A percentile compares a stretch with the other conserved stretches of the same genome.
Conservation (phyloP, 176 grass and related monocot genomes). For the Canna indica region DNA sequence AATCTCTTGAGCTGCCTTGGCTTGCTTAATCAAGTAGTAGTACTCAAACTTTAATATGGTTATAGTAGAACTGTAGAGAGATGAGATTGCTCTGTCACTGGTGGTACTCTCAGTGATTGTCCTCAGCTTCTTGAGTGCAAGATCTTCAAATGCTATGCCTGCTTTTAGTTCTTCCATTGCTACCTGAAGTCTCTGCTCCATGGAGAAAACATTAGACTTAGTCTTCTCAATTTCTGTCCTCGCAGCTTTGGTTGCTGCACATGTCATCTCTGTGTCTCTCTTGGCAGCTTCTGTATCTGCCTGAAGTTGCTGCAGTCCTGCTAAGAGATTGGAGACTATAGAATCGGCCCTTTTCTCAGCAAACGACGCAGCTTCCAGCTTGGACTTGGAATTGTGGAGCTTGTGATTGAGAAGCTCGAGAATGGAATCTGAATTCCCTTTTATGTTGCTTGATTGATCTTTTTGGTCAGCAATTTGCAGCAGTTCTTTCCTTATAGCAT, state of each 20-base stretch:
- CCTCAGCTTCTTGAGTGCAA: not conserved
- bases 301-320: not conserved
- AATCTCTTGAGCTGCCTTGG: not conserved
- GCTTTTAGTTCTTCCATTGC: not conserved
- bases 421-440: not conserved
- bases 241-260: not conserved
- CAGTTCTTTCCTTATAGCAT: not conserved
- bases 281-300: not conserved
- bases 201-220: not conserved
- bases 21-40: slow-evolving; percentile 12
- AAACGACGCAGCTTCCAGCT: not conserved
- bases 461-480: not conserved
- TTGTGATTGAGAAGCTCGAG: not conserved
- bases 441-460: not conserved
- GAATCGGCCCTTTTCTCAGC: not conserved
- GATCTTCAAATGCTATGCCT: not conserved
- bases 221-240: not conserved
- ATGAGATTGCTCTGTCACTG: not conserved
- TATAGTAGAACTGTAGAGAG: not conserved
- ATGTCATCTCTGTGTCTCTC: not conserved
- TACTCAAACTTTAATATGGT: slow-evolving; percentile 8
- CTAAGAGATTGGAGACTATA: not conserved
- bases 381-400: not conserved
- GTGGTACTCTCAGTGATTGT: not conserved
- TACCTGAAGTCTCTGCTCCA: not conserved